Evolutionary conservation across 176 grass and related monocot species (phyloP), one percentile per base, ranked within the genome.

Genomic region (Aegilops umbellulata): DNA sequence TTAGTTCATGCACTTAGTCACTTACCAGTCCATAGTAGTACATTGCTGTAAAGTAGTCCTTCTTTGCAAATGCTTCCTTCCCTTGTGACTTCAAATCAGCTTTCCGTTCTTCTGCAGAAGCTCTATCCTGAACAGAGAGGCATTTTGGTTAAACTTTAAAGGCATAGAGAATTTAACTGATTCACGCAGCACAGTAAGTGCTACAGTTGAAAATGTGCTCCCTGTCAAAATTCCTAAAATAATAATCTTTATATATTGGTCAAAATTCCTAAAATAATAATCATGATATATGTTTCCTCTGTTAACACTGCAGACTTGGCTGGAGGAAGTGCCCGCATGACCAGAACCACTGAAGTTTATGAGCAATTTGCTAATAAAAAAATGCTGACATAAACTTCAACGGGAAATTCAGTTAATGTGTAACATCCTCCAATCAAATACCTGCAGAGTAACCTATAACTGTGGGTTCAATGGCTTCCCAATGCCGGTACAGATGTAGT

Each of bases 11-110:
- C 20, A 77, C 11, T 58, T 58, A 9, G 55, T 22, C 55, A 58
- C 55, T 71, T 78, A 84, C 86, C 42, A 77, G 49, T n/a, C 34
- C 36, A 42, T 77, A 84, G 58, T 67, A 76, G 30, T 88, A 84
- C 36, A 82, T 76, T 25, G 86, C 80, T 88, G 80, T 83, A 32
- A 83, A 69, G 58, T 83, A 88, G 29, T 83, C 86, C 41, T 55
- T 12, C 36, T 76, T 84, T 9, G 27, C 62, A 69, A 88, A 78
- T 60, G 81, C 80, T 76, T 88, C 80, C 41, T 64, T 63, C 46
- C 71, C 81, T 76, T 65, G 32, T 29, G 80, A 77, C 44, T 76
- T 88, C 62, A 83, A 27, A 39, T 61, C 81, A 23, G 80, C 32
- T 67, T 84, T 60, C 61, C 62, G 35, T 74, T 55, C 47, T 74